Conservation (phyloP, 192 early-diverging fungal species). For the Umbelopsis ramanniana region DNA sequence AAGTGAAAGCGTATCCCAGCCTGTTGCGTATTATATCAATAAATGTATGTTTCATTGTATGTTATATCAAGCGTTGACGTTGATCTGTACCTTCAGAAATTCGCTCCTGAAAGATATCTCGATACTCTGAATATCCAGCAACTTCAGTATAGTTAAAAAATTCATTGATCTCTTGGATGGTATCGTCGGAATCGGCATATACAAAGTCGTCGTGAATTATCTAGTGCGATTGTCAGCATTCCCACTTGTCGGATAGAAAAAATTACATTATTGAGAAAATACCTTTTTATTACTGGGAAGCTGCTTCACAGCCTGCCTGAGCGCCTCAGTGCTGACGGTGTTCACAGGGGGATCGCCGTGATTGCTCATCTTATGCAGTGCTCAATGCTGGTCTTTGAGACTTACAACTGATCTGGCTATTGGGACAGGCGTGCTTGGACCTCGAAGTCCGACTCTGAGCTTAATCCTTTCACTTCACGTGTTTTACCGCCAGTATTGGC, state of each 20-base stretch:
- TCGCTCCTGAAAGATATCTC: slow-evolving; percentile 44
- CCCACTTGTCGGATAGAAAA: background rate
- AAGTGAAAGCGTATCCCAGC: slow-evolving; percentile 45
- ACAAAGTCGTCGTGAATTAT: slow-evolving; percentile 50
- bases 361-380: background rate
- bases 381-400: background rate
- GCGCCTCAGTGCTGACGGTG: background rate
- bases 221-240: background rate
- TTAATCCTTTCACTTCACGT: too few relatives aligned
- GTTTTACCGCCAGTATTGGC: too few relatives aligned
- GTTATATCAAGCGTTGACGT: background rate
- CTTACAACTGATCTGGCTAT: background rate
- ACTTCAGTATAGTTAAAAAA: slow-evolving; percentile 61
- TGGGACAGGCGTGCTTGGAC: background rate
- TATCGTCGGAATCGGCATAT: slow-evolving; percentile 55
- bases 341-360: background rate
- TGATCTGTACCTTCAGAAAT: slow-evolving; percentile 12
- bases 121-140: slow-evolving; percentile 44
- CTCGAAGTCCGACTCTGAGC: background rate
- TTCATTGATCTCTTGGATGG: slow-evolving; percentile 59
- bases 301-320: slow-evolving; percentile 56
- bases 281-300: slow-evolving; percentile 57
- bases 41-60: background rate
- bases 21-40: slow-evolving; percentile 25
- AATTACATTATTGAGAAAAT: background rate